phyloP scores from a whole-genome alignment of 345 rosid species.

The Anastatica hierochuntica region DNA sequence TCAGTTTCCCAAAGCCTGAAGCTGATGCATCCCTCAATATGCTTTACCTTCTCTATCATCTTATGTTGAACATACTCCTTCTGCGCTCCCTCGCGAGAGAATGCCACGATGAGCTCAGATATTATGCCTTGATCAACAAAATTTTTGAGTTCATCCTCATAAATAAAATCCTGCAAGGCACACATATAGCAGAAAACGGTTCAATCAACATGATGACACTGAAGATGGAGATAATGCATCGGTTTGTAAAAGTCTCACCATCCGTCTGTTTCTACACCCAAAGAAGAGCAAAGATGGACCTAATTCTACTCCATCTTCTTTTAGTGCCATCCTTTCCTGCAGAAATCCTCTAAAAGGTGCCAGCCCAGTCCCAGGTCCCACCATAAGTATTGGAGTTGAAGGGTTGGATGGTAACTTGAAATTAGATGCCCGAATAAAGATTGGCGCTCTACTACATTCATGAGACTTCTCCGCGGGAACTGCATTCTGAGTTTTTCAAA shows the following conservation, averaged over 20 bases:
- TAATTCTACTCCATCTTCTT: conserved; percentile 61
- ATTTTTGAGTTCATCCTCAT: conserved; percentile 72
- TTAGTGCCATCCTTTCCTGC: conserved; percentile 77
- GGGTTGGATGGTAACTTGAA: conserved; percentile 49
- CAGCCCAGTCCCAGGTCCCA: conserved; percentile 70
- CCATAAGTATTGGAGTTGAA: conserved; percentile 42
- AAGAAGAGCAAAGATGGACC: conserved; percentile 74
- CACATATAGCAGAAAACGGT: background rate
- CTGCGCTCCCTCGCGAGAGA: conserved; percentile 94
- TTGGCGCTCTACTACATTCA: conserved; percentile 55
- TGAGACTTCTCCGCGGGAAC: conserved; percentile 41
- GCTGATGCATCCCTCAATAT: background rate
- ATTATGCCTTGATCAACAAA: conserved; percentile 61
- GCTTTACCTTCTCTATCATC: conserved; percentile 65
- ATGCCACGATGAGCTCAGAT: conserved; percentile 75
- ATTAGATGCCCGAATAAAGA: conserved; percentile 53
- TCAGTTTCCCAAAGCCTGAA: background rate
- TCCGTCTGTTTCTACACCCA: conserved; percentile 81
- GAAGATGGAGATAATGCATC: background rate
- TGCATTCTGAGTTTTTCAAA: conserved; percentile 35
- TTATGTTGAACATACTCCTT: conserved; percentile 96
- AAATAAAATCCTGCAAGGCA: conserved; percentile 45
- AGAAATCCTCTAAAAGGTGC: conserved; percentile 75
- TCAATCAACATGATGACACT: background rate
- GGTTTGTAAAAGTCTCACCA: conserved; percentile 34